Evolutionary conservation across 2,329 filamentous ascomycete genomes (phyloP).

Genomic region (Colletotrichum lindemuthianum): DNA sequence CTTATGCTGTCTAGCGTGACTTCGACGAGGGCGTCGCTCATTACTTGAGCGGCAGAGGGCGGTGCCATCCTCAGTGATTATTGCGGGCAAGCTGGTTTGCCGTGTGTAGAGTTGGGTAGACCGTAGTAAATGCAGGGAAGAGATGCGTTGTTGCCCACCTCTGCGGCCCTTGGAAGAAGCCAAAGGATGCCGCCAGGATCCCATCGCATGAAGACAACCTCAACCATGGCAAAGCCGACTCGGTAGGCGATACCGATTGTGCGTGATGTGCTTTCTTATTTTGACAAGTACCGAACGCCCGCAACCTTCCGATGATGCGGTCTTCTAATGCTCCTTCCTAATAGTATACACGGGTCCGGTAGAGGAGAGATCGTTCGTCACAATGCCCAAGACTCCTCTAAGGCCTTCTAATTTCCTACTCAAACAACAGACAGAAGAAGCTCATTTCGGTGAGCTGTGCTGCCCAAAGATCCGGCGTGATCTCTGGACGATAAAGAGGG

Average conservation of each 20-base stretch:
- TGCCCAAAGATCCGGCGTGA: slow-evolving; percentile 25
- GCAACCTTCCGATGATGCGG: slow-evolving; percentile 40
- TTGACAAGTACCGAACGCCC: slow-evolving; percentile 33
- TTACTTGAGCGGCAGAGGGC: not conserved
- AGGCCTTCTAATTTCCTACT: slow-evolving; percentile 39
- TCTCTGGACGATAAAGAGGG: slow-evolving; percentile 11
- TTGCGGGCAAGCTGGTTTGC: not conserved
- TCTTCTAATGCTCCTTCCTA: slow-evolving; percentile 57
- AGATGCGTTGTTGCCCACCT: too few relatives aligned
- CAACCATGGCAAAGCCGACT: too few relatives aligned
- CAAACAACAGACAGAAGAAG: slow-evolving; percentile 33
- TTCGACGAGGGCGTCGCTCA: slow-evolving; percentile 6
- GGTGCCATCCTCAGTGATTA: not conserved
- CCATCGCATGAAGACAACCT: too few relatives aligned
- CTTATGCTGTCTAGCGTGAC: slow-evolving; percentile 36
- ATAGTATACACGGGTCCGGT: slow-evolving; percentile 63
- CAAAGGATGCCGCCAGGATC: too few relatives aligned
- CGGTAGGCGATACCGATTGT: too few relatives aligned
- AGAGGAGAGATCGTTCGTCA: slow-evolving; percentile 65
- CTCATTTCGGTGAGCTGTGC: slow-evolving; percentile 36
- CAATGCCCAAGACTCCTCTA: slow-evolving; percentile 46
- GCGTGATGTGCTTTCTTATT: slow-evolving; percentile 12
- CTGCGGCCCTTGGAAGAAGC: too few relatives aligned
- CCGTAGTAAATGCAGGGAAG: too few relatives aligned
- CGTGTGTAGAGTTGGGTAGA: too few relatives aligned